Conservation (phyloP, 2,329 filamentous ascomycete genomes). For the Clonostachys sp. region DNA sequence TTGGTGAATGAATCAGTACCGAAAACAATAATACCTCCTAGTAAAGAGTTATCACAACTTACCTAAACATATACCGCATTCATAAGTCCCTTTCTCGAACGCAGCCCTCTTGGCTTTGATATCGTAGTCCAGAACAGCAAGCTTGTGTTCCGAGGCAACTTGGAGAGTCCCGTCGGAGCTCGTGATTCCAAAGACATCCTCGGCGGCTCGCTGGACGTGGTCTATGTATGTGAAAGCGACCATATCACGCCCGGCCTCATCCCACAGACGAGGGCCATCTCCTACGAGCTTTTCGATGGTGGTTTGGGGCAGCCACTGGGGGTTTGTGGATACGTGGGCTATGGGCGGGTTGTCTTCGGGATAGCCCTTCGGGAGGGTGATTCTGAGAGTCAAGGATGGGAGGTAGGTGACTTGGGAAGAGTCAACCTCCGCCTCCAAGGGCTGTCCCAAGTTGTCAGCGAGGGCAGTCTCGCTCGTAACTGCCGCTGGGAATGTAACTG, state of each 20-base stretch:
- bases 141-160: conserved; percentile 55
- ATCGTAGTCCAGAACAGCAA: conserved; percentile 74
- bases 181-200: conserved; percentile 56
- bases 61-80: conserved; percentile 80
- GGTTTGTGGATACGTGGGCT: conserved; percentile 45
- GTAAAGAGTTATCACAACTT: conserved; percentile 12
- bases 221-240: conserved; percentile 62
- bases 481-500: conserved; percentile 51
- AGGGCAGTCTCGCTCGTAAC: conserved; percentile 5
- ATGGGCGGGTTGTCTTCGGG: conserved; percentile 46
- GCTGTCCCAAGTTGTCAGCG: conserved; percentile 2
- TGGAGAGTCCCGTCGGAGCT: conserved; percentile 41
- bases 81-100: conserved; percentile 81
- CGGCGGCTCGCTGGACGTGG: conserved; percentile 52
- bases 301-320: conserved; percentile 49
- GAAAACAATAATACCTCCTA: background rate
- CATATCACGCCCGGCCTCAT: conserved; percentile 54
- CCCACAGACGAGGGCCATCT: conserved; percentile 52
- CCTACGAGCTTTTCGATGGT: conserved; percentile 44
- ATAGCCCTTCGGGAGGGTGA: conserved; percentile 54
- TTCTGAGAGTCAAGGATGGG: conserved; percentile 48
- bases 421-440: conserved; percentile 18
- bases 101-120: conserved; percentile 66
- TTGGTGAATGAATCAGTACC: conserved; percentile 16
- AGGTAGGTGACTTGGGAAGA: conserved; percentile 51